Conservation (phyloP, 257 asterid species). For the Scutellaria baicalensis region DNA sequence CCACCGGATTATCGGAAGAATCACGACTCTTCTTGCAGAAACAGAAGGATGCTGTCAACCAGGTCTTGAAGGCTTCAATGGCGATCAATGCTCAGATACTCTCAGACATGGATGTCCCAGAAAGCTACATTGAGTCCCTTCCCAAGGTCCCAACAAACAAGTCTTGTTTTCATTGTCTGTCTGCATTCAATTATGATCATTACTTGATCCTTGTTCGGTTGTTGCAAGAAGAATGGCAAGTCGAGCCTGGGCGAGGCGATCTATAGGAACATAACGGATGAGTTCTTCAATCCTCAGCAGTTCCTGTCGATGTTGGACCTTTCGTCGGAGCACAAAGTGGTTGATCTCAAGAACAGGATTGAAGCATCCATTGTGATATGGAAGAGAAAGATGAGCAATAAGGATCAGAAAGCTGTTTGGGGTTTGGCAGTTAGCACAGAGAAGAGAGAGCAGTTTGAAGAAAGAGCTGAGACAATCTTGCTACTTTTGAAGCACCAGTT, state of each 20-base stretch:
- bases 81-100: slow-evolving; percentile 81
- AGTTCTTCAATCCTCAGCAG: slow-evolving; percentile 61
- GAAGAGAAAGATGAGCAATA: slow-evolving; percentile 66
- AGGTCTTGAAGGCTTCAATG: slow-evolving; percentile 84
- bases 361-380: slow-evolving; percentile 91
- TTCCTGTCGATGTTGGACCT: slow-evolving; percentile 62
- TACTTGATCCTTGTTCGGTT: background rate
- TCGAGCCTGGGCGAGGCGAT: slow-evolving; percentile 70
- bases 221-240: slow-evolving; percentile 71
- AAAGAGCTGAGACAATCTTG: slow-evolving; percentile 70
- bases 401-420: slow-evolving; percentile 66
- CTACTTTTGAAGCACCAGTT: slow-evolving; percentile 63
- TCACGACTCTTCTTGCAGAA: slow-evolving; percentile 44
- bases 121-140: slow-evolving; percentile 75
- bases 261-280: slow-evolving; percentile 63
- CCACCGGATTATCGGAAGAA: slow-evolving; percentile 58
- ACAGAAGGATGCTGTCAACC: slow-evolving; percentile 72
- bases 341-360: slow-evolving; percentile 76
- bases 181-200: background rate
- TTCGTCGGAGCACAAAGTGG: slow-evolving; percentile 77
- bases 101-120: slow-evolving; percentile 85
- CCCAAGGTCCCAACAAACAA: slow-evolving; percentile 47
- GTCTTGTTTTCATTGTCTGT: background rate
- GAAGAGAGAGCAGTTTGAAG: slow-evolving; percentile 84
- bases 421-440: slow-evolving; percentile 63